Evolutionary conservation across 1,284 basidiomycete species (phyloP), one percentile per base, ranked within the genome.

Genomic region (Wallemia ichthyophaga): DNA sequence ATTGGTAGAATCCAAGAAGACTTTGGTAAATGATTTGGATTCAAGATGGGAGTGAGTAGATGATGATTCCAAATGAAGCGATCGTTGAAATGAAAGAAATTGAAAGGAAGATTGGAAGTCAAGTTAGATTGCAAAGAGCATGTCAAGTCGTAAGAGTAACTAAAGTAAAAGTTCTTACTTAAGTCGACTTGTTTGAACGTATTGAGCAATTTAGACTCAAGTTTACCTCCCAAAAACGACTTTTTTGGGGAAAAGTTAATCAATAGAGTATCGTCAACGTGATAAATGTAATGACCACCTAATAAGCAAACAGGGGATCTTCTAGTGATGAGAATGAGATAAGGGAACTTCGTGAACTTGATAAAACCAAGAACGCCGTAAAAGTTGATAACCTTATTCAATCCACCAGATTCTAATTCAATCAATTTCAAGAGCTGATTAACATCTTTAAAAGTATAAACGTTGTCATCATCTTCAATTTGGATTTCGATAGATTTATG

Each of bases 131-230:
- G 94, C 0, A 99, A 74, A 0, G 88, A 91, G 53, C 87, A 89
- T 0, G 94, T 95, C 27, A 98, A 73, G 69, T 98, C 94, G 71
- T 98, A 98, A 0, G 92, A 91, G 68, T 94, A 88, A 63, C 86
- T 91, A 70, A 98, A 98, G 72, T 98, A 99, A 69, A 98, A 98
- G 71, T 98, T 96, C 73, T 98, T 96, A 57, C 84, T 84, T 73
- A 98, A 78, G 65, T 99, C 94, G 1, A 98, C 91, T 69, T 92
- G 87, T 67, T 88, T 89, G 73, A 98, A 99, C n/a, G 85, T 79
- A 62, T 81, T 83, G 70, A 94, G 79, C 33, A 89, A 69, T 27
- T 75, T 72, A 56, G 60, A 60, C 48, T 67, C 66, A 60, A 15
- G 62, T 53, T 2, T 62, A 66, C 60, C 67, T 64, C 19, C 58